phyloP scores from a whole-genome alignment of 2,329 filamentous ascomycete species.

The Botrytis byssoidea region DNA sequence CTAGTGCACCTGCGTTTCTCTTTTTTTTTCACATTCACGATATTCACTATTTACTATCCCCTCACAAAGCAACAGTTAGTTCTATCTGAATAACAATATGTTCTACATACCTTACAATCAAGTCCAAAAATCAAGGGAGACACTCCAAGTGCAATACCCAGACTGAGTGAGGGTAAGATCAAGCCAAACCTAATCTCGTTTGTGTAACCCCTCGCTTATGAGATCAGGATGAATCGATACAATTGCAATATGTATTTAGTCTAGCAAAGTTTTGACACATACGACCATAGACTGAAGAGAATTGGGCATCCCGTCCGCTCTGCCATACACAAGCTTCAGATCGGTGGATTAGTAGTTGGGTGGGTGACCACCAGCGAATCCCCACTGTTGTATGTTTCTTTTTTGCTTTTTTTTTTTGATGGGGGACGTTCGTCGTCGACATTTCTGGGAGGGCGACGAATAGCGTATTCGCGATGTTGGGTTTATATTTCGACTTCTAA shows the following conservation, averaged over 20 bases:
- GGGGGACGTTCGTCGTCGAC: neutral
- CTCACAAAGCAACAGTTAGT: neutral
- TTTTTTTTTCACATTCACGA: too few species aligned
- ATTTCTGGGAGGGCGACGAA: neutral
- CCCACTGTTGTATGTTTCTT: constrained; percentile 8
- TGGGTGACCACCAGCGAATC: constrained; percentile 18
- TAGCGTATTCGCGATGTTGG: too few species aligned
- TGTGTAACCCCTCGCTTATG: neutral
- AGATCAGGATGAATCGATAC: neutral
- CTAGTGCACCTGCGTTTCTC: neutral
- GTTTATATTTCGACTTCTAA: neutral
- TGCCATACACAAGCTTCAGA: constrained; percentile 18
- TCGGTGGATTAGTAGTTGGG: constrained; percentile 19
- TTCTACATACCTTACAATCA: neutral
- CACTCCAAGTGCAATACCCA: neutral
- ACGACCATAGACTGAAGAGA: constrained; percentile 11
- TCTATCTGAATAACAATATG: neutral
- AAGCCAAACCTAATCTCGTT: neutral
- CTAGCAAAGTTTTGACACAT: accelerated
- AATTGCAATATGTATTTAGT: accelerated
- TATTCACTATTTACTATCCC: neutral
- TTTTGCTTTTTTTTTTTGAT: neutral
- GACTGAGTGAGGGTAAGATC: neutral
- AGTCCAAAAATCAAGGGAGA: neutral
- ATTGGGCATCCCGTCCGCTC: neutral